These are phyloP conservation scores for Domatiomyces globalis DNA, from an alignment of 2,329 filamentous ascomycete species.

Conservation along the genomic window DNA sequence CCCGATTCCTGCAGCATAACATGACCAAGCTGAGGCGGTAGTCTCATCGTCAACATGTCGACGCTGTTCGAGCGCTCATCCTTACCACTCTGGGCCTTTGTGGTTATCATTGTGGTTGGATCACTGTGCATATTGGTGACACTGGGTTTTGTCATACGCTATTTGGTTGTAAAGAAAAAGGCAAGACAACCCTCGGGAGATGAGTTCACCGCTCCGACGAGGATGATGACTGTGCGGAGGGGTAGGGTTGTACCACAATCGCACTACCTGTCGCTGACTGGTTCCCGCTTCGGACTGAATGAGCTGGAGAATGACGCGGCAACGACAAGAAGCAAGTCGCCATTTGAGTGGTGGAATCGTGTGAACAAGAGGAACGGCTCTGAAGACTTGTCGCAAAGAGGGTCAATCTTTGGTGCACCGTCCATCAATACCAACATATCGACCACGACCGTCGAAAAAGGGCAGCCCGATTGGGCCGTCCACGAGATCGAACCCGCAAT, in stretches of 20 bases:
- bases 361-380: neutral
- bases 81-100: slow-evolving; percentile 16
- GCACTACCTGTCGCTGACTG: slow-evolving; percentile 18
- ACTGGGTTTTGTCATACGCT: slow-evolving; percentile 5
- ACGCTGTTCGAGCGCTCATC: slow-evolving; percentile 13
- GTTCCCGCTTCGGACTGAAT: slow-evolving; percentile 18
- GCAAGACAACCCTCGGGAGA: neutral
- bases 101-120: slow-evolving; percentile 15
- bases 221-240: slow-evolving; percentile 16
- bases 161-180: slow-evolving; percentile 1
- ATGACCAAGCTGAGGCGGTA: neutral
- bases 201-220: slow-evolving; percentile 11
- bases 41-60: slow-evolving; percentile 8
- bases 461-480: too few species aligned
- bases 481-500: neutral
- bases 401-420: neutral
- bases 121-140: slow-evolving; percentile 11
- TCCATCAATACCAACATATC: neutral
- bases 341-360: slow-evolving; percentile 18
- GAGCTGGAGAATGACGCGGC: slow-evolving; percentile 16
- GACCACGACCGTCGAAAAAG: neutral
- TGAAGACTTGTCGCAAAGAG: neutral
- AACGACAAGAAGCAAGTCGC: slow-evolving; percentile 15
- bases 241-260: slow-evolving; percentile 16
- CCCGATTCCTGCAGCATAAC: neutral